Evolutionary conservation across 1,284 basidiomycete genomes (phyloP).

Genomic region (Taiwanofungus camphoratus): DNA sequence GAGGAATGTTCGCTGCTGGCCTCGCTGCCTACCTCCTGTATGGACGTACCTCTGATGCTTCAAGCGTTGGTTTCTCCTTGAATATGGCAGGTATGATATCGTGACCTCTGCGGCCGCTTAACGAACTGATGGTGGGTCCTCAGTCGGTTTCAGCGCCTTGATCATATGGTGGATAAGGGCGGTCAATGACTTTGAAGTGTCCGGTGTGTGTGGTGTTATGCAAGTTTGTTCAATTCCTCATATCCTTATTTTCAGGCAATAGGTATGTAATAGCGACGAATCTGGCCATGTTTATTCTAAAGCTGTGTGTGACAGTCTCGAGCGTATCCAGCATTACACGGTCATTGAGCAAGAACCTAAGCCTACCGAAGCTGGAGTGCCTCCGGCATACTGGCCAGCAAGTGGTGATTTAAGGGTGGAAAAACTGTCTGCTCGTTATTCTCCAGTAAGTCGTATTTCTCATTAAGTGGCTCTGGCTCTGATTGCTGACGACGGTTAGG

Average conservation of each 20-base stretch:
- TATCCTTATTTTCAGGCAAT: neutral
- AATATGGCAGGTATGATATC: constrained; percentile 39
- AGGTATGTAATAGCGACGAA: neutral
- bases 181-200: constrained; percentile 54
- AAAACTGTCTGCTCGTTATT: constrained; percentile 48
- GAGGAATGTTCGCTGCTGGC: constrained; percentile 42
- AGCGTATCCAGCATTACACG: constrained; percentile 71
- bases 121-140: neutral
- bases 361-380: constrained; percentile 35
- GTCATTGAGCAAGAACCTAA: constrained; percentile 67
- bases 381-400: constrained; percentile 66
- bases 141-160: constrained; percentile 46
- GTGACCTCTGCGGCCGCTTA: neutral
- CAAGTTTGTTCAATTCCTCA: neutral
- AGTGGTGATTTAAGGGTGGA: constrained; percentile 60
- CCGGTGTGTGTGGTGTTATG: constrained; percentile 31
- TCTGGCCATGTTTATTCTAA: neutral
- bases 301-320: constrained; percentile 41
- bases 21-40: constrained; percentile 52
- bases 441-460: constrained; percentile 19
- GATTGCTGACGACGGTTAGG: too few relatives aligned
- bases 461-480: too few relatives aligned
- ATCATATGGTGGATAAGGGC: constrained; percentile 49
- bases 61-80: constrained; percentile 44
- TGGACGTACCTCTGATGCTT: constrained; percentile 33